Percentiles rank a stretch among this genome's conserved stretches.
Conservation (phyloP, 2,329 filamentous ascomycete genomes). For the Malbranchea zuffiana region DNA sequence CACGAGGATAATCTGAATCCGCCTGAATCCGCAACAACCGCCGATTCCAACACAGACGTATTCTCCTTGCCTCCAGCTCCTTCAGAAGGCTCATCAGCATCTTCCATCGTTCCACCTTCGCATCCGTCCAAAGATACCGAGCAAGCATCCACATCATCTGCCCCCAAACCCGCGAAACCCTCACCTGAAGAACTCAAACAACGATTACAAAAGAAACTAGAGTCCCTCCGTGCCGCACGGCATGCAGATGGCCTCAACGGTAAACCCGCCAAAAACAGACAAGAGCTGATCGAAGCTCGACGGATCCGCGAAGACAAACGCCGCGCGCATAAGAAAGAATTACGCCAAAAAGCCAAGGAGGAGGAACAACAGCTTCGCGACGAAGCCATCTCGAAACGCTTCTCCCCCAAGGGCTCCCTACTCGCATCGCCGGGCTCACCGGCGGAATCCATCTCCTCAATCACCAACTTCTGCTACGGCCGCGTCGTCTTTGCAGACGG, state of each 20-base stretch:
- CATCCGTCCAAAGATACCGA: slow-evolving; percentile 17
- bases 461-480: slow-evolving; percentile 74
- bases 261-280: slow-evolving; percentile 69
- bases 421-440: slow-evolving; percentile 45
- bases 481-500: slow-evolving; percentile 86
- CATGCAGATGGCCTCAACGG: slow-evolving; percentile 80
- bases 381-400: slow-evolving; percentile 45
- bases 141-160: slow-evolving; percentile 11
- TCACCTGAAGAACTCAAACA: slow-evolving; percentile 66
- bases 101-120: slow-evolving; percentile 47
- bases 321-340: slow-evolving; percentile 79
- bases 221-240: slow-evolving; percentile 69
- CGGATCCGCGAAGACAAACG: slow-evolving; percentile 78
- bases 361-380: slow-evolving; percentile 59
- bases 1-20: slow-evolving; percentile 33
- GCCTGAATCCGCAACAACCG: slow-evolving; percentile 32
- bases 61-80: slow-evolving; percentile 39
- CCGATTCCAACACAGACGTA: slow-evolving; percentile 50
- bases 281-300: slow-evolving; percentile 83
- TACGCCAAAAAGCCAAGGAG: slow-evolving; percentile 63
- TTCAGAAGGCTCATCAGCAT: slow-evolving; percentile 54
- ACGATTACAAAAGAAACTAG: slow-evolving; percentile 71
- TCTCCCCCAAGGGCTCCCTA: slow-evolving; percentile 48
- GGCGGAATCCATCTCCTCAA: slow-evolving; percentile 28
- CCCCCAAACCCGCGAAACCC: slow-evolving; percentile 50